Conservation (phyloP, 495 filamentous ascomycete species). For the Aspergillus nanangensis region DNA sequence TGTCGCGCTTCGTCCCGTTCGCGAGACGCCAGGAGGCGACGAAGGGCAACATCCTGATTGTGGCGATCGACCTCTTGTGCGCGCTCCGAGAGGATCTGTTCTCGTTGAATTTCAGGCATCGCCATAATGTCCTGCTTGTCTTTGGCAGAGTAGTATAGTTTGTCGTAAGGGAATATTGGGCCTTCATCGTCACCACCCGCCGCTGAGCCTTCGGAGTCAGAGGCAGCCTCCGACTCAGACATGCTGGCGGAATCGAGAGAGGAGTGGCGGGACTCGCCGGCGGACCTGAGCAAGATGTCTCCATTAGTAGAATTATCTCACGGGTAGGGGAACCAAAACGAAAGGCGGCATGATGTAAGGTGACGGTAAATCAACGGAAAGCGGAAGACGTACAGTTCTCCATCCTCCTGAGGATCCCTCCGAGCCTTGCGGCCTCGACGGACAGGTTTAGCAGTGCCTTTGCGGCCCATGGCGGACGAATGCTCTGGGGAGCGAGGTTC, state of each 20-base stretch:
- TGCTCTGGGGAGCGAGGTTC: conserved; percentile 32
- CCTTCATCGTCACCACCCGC: conserved; percentile 51
- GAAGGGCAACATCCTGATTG: conserved; percentile 79
- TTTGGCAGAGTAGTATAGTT: conserved; percentile 70
- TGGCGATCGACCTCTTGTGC: conserved; percentile 74
- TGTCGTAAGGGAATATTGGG: conserved; percentile 80
- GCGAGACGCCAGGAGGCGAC: conserved; percentile 67
- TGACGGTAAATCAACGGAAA: background rate
- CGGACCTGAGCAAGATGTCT: conserved; percentile 46
- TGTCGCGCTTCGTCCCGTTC: conserved; percentile 55
- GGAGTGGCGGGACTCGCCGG: conserved; percentile 65
- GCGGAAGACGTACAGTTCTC: conserved; percentile 63
- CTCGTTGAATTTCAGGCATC: conserved; percentile 85
- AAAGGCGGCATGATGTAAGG: conserved; percentile 10
- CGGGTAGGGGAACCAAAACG: too few relatives aligned
- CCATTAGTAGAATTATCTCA: conserved; percentile 11
- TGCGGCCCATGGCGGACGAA: conserved; percentile 39
- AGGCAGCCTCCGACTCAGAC: conserved; percentile 82
- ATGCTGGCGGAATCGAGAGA: conserved; percentile 80
- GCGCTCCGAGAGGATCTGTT: conserved; percentile 84
- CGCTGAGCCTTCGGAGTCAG: conserved; percentile 53
- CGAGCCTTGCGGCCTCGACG: conserved; percentile 38
- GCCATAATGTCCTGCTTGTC: conserved; percentile 82
- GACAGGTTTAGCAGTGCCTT: conserved; percentile 41
- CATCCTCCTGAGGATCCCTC: conserved; percentile 64